Evolutionary conservation across 345 rosid species (phyloP), one percentile per base, ranked within the genome.

Genomic region (Trapa incisa): DNA sequence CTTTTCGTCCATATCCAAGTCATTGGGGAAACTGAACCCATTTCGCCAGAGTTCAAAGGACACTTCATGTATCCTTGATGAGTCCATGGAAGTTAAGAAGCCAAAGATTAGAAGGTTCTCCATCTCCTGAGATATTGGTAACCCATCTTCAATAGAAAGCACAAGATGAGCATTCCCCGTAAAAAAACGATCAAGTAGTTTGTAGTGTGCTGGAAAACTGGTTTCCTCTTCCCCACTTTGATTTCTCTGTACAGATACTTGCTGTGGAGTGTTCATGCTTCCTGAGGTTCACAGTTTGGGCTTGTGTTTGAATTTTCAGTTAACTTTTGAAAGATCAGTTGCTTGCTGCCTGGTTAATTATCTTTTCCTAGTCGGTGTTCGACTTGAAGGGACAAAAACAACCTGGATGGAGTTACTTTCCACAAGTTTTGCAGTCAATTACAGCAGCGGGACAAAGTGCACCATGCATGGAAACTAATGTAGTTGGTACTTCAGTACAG

Each of bases 101-200:
- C 98, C 95, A 0, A 83, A 96, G 70, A 83, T 90, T 73, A 83
- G 98, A 80, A 87, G 98, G 80, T 93, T 93, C 84, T 90, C 97
- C 0, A 77, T 93, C 54, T 93, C 98, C n/a, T 93, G 74, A 57
- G 14, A 1, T 2, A 32, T 38, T 37, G 67, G 16, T 38, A 5
- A 12, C 48, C 56, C 66, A n/a, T n/a, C 50, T 63, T 10, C 16
- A 7, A 2, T 6, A 61, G 8, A 13, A 29, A 17, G 16, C 43
- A 17, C 5, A 36, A 17, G 47, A 43, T 43, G 15, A 47, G 53
- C n/a, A n/a, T n/a, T 47, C 53, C 3, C 16, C 1, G 16, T 3
- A 3, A 47, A 17, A 11, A 47, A 47, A 11, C 1, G 53, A 11
- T 47, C 53, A 17, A n/a, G n/a, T n/a, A 47, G 53, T 9, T 47